Evolutionary conservation across 2,329 filamentous ascomycete genomes (phyloP), one percentile per base, ranked within the genome.

Genomic region (Ilyonectria sp.): DNA sequence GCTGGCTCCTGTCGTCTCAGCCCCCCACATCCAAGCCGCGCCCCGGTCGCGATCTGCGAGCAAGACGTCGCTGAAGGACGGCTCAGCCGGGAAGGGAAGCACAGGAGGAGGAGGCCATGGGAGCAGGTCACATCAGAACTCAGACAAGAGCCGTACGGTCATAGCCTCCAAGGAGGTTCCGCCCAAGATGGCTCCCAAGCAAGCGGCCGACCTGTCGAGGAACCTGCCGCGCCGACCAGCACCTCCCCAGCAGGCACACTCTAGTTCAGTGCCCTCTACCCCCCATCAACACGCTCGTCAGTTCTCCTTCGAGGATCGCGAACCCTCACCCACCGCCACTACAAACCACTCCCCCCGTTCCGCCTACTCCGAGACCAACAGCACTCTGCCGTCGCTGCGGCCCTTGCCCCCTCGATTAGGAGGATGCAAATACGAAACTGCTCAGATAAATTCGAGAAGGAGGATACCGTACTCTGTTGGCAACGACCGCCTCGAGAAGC

Each of bases 381-480:
- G 92, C 71, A 87, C 90, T 35, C 84, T 94, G 67, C 90, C 92
- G 2, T 91, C 92, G 8, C 82, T 93, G 67, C 88, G 90, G 67
- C 90, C 90, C 67, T 85, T 91, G 21, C 90, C 90, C 26, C 86
- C 87, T 10, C 85, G 85, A 31, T 79, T 84, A 71, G 85, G 88
- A 67, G 87, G 90, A 75, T 99, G 96, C 84, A 93, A 92, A 78
- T 98, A 93, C 82, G 96, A 99, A 84, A 97, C 94, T 13, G 92
- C 92, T 23, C 90, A 94, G 79, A 91, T 94, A 26, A 91, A 93
- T 78, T 92, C 93, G 57, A 91, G 94, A 75, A 88, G 96, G 79
- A 89, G 96, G 75, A 97, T 99, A 87, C 94, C 94, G 21, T 99
- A 99, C 83, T 94, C 91, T 72, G 87, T 96, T 64, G 95, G 95